These are phyloP conservation scores for Ceratocystis alfenasii DNA, from an alignment of 2,329 filamentous ascomycete genomes.

Conservation along the genomic window DNA sequence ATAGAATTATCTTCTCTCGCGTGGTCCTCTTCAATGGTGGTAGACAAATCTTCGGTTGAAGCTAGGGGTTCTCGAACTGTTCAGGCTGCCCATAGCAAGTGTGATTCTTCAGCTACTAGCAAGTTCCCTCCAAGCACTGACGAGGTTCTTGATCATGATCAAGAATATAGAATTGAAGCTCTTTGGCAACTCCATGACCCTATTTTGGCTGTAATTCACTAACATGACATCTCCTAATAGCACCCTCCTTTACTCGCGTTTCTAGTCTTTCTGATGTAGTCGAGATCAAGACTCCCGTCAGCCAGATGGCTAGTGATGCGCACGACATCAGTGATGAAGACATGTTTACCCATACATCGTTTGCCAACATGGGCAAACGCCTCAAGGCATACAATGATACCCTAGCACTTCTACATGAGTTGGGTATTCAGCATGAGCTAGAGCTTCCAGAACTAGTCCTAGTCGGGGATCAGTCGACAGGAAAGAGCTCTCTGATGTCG, in stretches of 20 bases:
- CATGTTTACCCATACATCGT: constrained; percentile 35
- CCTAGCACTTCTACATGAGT: constrained; percentile 54
- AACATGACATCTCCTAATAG: background rate
- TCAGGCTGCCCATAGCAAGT: background rate
- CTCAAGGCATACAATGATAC: constrained; percentile 54
- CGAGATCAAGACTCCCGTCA: constrained; percentile 12
- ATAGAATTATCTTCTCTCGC: background rate
- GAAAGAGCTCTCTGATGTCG: constrained; percentile 61
- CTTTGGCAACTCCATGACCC: too few relatives aligned
- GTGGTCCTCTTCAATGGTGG: background rate
- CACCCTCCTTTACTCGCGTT: background rate
- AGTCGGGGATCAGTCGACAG: constrained; percentile 73
- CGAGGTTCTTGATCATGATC: background rate
- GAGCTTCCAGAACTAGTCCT: constrained; percentile 69
- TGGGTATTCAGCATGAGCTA: constrained; percentile 60
- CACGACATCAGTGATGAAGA: constrained; percentile 26
- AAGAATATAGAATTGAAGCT: too few relatives aligned
- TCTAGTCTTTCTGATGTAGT: background rate
- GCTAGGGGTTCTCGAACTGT: background rate
- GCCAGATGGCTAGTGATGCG: constrained; percentile 1
- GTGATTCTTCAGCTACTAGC: background rate
- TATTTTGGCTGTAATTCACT: background rate
- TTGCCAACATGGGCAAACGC: constrained; percentile 46
- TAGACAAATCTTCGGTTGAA: background rate
- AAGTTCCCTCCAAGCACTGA: background rate